phyloP scores from a whole-genome alignment of 78 protist species.

The Corallochytrium limacisporum region DNA sequence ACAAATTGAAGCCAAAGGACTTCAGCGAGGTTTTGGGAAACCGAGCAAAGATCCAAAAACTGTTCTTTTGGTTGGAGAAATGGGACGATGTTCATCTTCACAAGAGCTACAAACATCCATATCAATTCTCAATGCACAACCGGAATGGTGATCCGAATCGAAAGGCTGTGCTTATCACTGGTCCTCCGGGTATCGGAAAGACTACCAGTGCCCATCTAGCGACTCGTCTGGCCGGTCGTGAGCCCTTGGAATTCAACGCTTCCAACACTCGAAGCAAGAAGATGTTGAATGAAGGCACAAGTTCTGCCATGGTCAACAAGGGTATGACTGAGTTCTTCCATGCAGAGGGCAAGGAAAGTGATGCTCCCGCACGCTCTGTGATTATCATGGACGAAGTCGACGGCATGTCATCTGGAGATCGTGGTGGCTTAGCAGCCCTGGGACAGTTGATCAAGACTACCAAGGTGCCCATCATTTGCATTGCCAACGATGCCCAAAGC shows the following conservation, averaged over 20 bases:
- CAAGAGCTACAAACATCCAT: background rate
- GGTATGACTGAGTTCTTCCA: constrained; percentile 33
- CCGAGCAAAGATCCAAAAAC: constrained; percentile 1
- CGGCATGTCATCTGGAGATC: constrained; percentile 89
- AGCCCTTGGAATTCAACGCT: constrained; percentile 86
- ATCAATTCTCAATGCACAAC: background rate
- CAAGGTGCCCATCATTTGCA: constrained; percentile 85
- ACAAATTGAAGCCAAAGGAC: background rate
- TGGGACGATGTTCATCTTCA: constrained; percentile 25
- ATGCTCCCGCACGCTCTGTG: background rate
- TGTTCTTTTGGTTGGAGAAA: constrained; percentile 36
- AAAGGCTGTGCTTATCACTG: constrained; percentile 54
- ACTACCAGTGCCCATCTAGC: constrained; percentile 68
- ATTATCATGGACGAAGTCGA: constrained; percentile 93
- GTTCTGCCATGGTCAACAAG: constrained; percentile 8
- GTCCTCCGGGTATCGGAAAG: constrained; percentile 93
- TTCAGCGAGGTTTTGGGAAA: constrained; percentile 57
- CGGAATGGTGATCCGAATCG: background rate
- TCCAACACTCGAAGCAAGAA: constrained; percentile 71
- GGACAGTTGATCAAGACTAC: constrained; percentile 20
- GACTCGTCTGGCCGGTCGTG: constrained; percentile 33
- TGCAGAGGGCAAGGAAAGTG: background rate
- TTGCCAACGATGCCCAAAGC: constrained; percentile 76
- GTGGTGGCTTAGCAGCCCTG: constrained; percentile 73
- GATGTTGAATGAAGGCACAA: background rate